A percentile compares a stretch with the other conserved stretches of the same genome.
Evolutionary conservation across 2,329 filamentous ascomycete genomes (phyloP).

Genomic region (Fusarium illudens): DNA sequence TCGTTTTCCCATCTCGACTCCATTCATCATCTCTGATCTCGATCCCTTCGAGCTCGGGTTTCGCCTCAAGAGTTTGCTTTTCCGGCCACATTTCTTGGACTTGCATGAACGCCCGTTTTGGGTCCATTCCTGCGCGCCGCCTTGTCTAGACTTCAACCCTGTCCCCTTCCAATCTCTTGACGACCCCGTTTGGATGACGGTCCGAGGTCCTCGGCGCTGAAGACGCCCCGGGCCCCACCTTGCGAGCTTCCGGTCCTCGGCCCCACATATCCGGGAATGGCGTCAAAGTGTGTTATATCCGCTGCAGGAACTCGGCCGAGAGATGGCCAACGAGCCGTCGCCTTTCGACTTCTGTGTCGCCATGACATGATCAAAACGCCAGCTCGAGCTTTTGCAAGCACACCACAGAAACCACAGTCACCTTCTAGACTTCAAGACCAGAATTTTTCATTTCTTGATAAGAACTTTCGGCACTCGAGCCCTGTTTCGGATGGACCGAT

Average conservation of each 20-base stretch:
- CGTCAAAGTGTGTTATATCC: neutral
- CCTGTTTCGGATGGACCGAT: slow-evolving; percentile 21
- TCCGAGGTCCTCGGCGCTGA: slow-evolving; percentile 9
- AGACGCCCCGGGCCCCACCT: slow-evolving; percentile 1
- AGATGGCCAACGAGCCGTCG: slow-evolving; percentile 1
- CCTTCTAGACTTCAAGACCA: neutral
- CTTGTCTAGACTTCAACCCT: neutral
- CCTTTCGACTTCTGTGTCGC: slow-evolving; percentile 1
- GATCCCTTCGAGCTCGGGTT: neutral
- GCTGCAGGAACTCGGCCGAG: slow-evolving; percentile 20
- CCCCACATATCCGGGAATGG: slow-evolving; percentile 19
- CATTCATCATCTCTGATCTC: neutral
- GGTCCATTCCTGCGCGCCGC: neutral
- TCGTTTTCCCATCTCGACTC: neutral
- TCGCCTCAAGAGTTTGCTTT: neutral
- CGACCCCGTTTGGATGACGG: neutral
- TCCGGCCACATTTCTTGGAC: neutral
- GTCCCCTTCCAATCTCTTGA: slow-evolving; percentile 21
- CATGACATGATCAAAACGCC: slow-evolving; percentile 4
- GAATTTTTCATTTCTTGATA: neutral
- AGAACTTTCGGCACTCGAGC: neutral
- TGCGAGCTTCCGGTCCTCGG: slow-evolving; percentile 3
- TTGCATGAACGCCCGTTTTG: neutral
- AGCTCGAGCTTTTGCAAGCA: neutral
- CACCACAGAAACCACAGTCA: neutral